Evolutionary conservation across 345 rosid species (phyloP).

Genomic region (Corchorus capsularis): DNA sequence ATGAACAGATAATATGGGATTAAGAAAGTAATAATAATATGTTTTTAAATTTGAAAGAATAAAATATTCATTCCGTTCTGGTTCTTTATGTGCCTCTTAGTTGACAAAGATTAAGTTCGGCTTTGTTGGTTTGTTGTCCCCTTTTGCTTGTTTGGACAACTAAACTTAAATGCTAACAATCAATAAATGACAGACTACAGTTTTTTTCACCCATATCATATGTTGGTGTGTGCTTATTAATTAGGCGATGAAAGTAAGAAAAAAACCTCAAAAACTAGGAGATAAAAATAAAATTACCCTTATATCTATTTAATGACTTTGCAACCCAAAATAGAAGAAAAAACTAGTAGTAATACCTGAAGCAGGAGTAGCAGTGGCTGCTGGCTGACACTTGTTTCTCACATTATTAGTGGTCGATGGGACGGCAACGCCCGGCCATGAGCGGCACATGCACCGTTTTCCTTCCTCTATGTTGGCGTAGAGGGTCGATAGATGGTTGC

Average conservation of each 20-base stretch:
- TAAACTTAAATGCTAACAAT: not conserved
- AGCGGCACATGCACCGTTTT: slow-evolving; percentile 52
- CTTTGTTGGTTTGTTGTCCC: slow-evolving; percentile 1
- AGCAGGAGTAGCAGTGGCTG: not conserved
- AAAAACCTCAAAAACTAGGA: too few relatives aligned
- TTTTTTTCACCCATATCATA: not conserved
- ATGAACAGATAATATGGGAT: too few relatives aligned
- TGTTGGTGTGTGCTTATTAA: not conserved
- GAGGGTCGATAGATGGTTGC: slow-evolving; percentile 42
- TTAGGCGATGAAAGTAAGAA: not conserved
- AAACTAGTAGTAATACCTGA: not conserved
- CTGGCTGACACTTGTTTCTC: not conserved
- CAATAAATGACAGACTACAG: not conserved
- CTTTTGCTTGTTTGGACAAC: not conserved
- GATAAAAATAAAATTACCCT: too few relatives aligned
- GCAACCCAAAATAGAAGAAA: too few relatives aligned
- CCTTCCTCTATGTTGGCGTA: slow-evolving; percentile 50
- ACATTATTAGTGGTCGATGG: not conserved
- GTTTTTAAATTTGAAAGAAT: not conserved
- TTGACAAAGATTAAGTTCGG: not conserved
- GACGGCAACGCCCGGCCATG: slow-evolving; percentile 43
- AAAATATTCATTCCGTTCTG: not conserved
- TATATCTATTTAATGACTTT: too few relatives aligned
- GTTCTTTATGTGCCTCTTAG: not conserved
- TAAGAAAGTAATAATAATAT: too few relatives aligned